Percentiles rank a stretch among this genome's conserved stretches.
phyloP scores from a whole-genome alignment of 1,139 yeast genomes.

The Geotrichum citri-aurantii region DNA sequence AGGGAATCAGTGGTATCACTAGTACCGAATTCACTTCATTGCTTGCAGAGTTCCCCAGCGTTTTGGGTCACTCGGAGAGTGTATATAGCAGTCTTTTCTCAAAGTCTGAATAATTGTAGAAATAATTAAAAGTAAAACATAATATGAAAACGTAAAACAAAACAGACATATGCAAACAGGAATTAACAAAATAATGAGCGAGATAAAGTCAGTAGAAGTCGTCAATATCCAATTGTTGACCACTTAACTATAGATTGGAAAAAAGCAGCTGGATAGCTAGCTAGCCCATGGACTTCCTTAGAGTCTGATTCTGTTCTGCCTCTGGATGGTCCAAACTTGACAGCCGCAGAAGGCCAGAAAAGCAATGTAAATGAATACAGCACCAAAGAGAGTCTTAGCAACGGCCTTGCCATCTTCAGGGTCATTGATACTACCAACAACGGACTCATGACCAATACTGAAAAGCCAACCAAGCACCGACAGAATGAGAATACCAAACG shows the following conservation, averaged over 20 bases:
- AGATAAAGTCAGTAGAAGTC: not conserved
- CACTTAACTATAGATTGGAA: not conserved
- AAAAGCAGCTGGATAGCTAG: not conserved
- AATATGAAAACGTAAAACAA: not conserved
- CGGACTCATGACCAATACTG: conserved; percentile 74
- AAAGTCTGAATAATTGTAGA: not conserved
- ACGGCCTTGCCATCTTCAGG: conserved; percentile 93
- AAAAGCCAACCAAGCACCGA: conserved; percentile 80
- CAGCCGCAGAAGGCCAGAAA: conserved; percentile 87
- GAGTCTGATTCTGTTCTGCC: conserved; percentile 53
- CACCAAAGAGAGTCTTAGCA: conserved; percentile 83
- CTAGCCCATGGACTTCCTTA: not conserved
- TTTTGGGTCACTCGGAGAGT: conserved; percentile 20
- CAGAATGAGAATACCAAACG: conserved; percentile 83
- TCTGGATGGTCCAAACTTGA: conserved; percentile 60
- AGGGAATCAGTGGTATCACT: not conserved
- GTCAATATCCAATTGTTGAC: not conserved
- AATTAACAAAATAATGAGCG: not conserved
- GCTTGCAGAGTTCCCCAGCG: conserved; percentile 18
- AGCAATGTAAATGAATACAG: conserved; percentile 73
- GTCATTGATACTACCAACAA: conserved; percentile 86
- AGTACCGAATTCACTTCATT: conserved; percentile 21
- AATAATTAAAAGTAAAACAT: conserved; percentile 3
- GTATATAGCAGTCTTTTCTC: conserved; percentile 18
- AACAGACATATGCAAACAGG: not conserved